Base-by-base conservation (phyloP, 2,329 filamentous ascomycete genomes). In the Teratosphaeria zuluensis region DNA sequence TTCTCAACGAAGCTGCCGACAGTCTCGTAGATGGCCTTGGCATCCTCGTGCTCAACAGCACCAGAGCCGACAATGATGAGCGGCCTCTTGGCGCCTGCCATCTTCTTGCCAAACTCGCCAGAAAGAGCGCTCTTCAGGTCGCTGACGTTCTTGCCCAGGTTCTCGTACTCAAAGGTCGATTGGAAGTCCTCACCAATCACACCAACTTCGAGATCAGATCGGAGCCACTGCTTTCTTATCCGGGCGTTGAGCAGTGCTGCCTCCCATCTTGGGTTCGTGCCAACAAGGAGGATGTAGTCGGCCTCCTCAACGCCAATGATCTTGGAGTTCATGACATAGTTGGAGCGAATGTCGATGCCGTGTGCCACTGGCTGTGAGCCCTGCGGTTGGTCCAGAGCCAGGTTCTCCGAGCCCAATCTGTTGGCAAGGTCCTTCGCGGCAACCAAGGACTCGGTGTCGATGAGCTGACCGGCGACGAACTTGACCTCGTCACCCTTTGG, bases 381-480 rank as follows among this genome's bases (percentile, higher is more conserved):
- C 58, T 85, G 84, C 46, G 91, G 89, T 72, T 92, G 92, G 73
- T 99, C 94, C 52, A 97, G 84, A 62, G 91, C 90, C 61, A 99
- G 81, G 75, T 97, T 99, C 67, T 99, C 94, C 2, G 94, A 97
- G 62, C 91, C 91, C 63, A 99, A 88, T 77, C 87, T 92, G 82
- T 99, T 99, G 68, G 91, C 90, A 64, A 99, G 81, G 70, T 99
- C 94, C 81, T 99, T 99, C 80, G 95, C 90, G 58, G 92, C 92
- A 62, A 97, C 92, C 64, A 99, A 81, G 21, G 92, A 89, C 78
- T 99, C 94, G 7, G 90, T 88, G 74, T 99, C 94, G 55, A 89
- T 87, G 54, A 99, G 83, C 69, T 92, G 90, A 68, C 94, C 94
- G 66, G 92, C 90, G 71, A 99, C 84, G 35, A 86, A 88, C 82